A percentile compares a stretch with the other conserved stretches of the same genome.
phyloP scores from a whole-genome alignment of 352 stramenopile genomes.

The Phytophthora colocasiae region DNA sequence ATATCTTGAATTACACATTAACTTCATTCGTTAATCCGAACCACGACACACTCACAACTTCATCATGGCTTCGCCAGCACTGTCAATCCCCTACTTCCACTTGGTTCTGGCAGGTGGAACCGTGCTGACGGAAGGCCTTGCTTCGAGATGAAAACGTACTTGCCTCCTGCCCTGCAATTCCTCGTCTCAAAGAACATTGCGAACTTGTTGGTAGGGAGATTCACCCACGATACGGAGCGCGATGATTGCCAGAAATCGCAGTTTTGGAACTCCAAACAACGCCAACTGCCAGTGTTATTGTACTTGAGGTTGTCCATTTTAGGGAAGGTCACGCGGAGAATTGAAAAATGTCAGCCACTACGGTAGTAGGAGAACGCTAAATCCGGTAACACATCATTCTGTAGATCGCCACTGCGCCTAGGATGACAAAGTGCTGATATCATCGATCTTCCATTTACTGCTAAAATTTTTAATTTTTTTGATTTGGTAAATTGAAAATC shows the following conservation, averaged over 20 bases:
- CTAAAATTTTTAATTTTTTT: no score
- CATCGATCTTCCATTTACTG: no score
- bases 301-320: slow-evolving; percentile 4
- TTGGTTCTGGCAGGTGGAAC: not conserved
- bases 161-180: not conserved
- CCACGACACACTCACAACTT: not conserved
- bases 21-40: not conserved
- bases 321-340: not conserved
- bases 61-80: not conserved
- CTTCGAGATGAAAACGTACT: slow-evolving; percentile 4
- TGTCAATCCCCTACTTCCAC: not conserved
- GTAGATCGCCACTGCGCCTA: no score
- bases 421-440: no score
- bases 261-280: slow-evolving; percentile 5
- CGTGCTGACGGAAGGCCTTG: not conserved
- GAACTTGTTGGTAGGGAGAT: slow-evolving; percentile 11
- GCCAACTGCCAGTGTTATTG: slow-evolving; percentile 3
- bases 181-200: slow-evolving; percentile 13
- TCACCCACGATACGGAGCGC: slow-evolving; percentile 3
- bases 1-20: no score
- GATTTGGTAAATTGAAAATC: no score
- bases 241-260: slow-evolving; percentile 5
- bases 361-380: no score
- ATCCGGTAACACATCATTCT: no score
- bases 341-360: not conserved